phyloP scores from a whole-genome alignment of 495 filamentous ascomycete species.

The Schizothecium vesticola region DNA sequence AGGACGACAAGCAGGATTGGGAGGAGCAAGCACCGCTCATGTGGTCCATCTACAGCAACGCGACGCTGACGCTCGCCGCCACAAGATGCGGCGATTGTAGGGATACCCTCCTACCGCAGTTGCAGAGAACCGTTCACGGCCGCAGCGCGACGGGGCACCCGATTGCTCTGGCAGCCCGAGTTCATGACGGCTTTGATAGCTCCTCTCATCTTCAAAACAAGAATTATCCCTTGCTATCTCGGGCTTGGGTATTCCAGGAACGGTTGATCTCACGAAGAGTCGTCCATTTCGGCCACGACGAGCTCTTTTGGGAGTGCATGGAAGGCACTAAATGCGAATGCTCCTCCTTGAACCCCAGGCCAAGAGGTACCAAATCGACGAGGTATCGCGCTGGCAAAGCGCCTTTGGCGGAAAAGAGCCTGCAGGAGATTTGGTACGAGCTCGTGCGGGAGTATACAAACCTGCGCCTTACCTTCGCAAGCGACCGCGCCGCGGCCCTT shows the following conservation, averaged over 20 bases:
- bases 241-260: neutral
- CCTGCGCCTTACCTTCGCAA: neutral
- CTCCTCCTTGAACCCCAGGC: neutral
- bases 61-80: neutral
- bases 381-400: neutral
- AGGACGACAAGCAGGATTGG: neutral
- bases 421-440: neutral
- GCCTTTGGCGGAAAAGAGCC: neutral
- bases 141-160: neutral
- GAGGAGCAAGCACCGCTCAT: neutral
- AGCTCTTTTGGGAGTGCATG: neutral
- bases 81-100: neutral
- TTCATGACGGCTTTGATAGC: too few species aligned
- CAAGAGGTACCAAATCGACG: neutral
- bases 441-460: neutral
- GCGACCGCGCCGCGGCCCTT: neutral
- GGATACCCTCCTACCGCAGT: neutral
- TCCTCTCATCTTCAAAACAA: too few species aligned
- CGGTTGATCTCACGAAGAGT: neutral
- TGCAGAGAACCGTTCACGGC: neutral
- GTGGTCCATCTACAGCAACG: neutral
- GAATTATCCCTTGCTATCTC: neutral
- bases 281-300: neutral
- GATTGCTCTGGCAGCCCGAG: neutral
- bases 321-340: neutral